phyloP scores from a whole-genome alignment of 148 eudicot species.

The Fagopyrum homotropicum region DNA sequence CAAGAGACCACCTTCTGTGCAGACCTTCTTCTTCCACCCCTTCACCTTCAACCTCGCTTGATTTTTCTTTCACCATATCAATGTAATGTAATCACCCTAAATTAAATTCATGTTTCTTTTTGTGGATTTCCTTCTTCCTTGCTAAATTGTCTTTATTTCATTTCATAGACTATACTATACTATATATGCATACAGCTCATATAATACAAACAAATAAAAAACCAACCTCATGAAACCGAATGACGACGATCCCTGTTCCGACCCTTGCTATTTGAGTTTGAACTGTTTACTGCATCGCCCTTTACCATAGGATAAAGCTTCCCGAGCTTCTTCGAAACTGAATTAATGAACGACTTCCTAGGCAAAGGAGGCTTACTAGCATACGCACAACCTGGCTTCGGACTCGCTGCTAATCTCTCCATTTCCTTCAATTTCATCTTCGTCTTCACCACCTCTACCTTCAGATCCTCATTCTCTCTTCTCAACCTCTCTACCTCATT shows the following conservation, averaged over 20 bases:
- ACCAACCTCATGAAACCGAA: slow-evolving; percentile 43
- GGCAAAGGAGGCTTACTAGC: slow-evolving; percentile 56
- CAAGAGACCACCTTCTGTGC: not conserved
- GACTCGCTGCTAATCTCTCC: slow-evolving; percentile 20
- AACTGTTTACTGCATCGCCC: slow-evolving; percentile 23
- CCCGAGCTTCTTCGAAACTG: slow-evolving; percentile 60
- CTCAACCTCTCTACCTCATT: slow-evolving; percentile 41
- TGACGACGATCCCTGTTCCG: slow-evolving; percentile 47
- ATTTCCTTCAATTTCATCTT: slow-evolving; percentile 60
- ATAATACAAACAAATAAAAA: too few species aligned
- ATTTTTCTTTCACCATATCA: not conserved
- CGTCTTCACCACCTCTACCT: slow-evolving; percentile 64
- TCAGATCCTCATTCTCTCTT: slow-evolving; percentile 73
- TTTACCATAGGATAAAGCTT: slow-evolving; percentile 35
- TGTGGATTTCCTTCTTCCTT: too few species aligned
- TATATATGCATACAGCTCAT: too few species aligned
- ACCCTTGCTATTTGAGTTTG: slow-evolving; percentile 22
- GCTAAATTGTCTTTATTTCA: too few species aligned
- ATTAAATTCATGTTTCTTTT: too few species aligned
- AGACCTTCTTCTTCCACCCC: slow-evolving; percentile 28
- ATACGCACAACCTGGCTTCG: slow-evolving; percentile 20
- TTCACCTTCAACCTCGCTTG: slow-evolving; percentile 58
- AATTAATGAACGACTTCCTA: slow-evolving; percentile 49
- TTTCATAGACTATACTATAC: too few species aligned
- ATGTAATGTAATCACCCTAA: too few species aligned